Base-by-base conservation (phyloP, 2,329 filamentous ascomycete genomes). In the Microdochium nivale region DNA sequence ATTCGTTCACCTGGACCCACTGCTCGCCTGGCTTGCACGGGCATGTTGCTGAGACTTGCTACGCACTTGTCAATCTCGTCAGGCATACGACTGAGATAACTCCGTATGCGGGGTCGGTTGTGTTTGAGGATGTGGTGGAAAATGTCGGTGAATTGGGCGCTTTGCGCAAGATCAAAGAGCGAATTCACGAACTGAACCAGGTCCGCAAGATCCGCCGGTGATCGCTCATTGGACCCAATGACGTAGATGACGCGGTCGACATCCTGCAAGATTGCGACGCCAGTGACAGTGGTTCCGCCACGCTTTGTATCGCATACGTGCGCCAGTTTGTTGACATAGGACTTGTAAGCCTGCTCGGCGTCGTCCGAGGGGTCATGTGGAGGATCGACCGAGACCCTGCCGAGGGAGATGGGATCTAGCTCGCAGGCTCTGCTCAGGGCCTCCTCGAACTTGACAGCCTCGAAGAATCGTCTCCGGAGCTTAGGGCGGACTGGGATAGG, bases 241-340 rank as follows among this genome's bases (percentile, higher is more conserved):
- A 60, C 51, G 27, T 68, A 70, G 1, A 57, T 51, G n/a, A 65
- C 53, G 9, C 49, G 52, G 0, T 65, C 58, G 2, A 59, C 59
- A 3, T 56, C 53, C 7, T 66, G 56, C 1, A 68, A 52, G 0
- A 70, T 56, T 0, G 59, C 53, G n/a, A 67, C 43, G 0, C 66
- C 59, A 0, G 67, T 63, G 3, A 70, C 63, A 0, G 64, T 68
- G 1, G 25, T 52, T 2, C 66, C 67, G 1, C 60, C 54, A 16
- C 55, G 61, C 10, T 49, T 25, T 2, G 52, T 61, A 37, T 69
- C 66, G 48, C 67, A 68, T 3, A 67, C 54, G 19, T 60, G 59
- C 0, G 64, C 63, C 1, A 70, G 52, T 8, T 59, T 62, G 43
- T 67, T 60, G 1, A 68, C 56, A n/a, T 65, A 70, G 1, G 25